Conservation (phyloP, 2,329 filamentous ascomycete species). For the Malbranchea zuffiana region DNA sequence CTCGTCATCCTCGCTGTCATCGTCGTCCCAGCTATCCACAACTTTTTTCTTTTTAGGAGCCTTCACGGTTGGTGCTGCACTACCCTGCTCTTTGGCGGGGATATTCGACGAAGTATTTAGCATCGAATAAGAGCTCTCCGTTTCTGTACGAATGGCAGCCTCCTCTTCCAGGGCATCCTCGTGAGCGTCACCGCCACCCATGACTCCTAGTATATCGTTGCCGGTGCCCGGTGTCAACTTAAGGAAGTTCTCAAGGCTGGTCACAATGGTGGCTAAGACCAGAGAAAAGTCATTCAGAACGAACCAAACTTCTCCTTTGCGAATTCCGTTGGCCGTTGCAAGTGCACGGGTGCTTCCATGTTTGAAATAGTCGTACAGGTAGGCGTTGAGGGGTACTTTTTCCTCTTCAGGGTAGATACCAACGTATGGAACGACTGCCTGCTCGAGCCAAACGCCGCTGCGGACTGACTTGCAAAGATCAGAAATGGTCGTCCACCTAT, state of each 20-base stretch:
- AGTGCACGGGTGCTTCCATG: conserved; percentile 55
- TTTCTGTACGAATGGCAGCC: conserved; percentile 3
- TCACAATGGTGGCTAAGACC: conserved; percentile 29
- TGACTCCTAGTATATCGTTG: conserved; percentile 18
- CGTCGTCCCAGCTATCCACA: conserved; percentile 20
- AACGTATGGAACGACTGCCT: conserved; percentile 60
- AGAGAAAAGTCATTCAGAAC: conserved; percentile 56
- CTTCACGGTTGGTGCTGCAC: no score
- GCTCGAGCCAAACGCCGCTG: conserved; percentile 61
- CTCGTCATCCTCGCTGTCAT: conserved; percentile 13
- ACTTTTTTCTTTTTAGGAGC: conserved; percentile 10
- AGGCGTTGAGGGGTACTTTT: conserved; percentile 33
- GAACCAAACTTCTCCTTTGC: conserved; percentile 60
- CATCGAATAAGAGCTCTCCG: background rate
- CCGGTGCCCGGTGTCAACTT: conserved; percentile 18
- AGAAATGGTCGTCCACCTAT: conserved; percentile 52
- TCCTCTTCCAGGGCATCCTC: conserved; percentile 18
- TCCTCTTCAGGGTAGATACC: conserved; percentile 48
- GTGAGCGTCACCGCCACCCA: conserved; percentile 22
- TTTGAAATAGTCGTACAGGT: conserved; percentile 63
- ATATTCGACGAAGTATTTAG: background rate
- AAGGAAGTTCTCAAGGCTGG: conserved; percentile 25
- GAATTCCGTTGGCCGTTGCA: conserved; percentile 55
- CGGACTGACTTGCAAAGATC: conserved; percentile 58
- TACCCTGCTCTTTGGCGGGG: no score